Conservation (phyloP, 129 eudicot species). For the Silybum marianum region DNA sequence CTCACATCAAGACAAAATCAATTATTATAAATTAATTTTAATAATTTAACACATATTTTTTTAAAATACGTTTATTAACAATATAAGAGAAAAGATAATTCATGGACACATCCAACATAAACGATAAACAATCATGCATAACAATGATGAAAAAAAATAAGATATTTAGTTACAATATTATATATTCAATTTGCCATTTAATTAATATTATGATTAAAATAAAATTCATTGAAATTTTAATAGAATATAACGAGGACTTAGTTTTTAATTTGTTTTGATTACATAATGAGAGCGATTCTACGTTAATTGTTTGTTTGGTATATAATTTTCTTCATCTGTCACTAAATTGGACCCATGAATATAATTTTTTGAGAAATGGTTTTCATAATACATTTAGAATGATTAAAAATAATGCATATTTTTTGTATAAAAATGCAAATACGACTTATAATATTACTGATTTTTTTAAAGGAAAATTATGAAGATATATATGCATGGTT, state of each 20-base stretch:
- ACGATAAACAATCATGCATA: background rate
- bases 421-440: too few species aligned
- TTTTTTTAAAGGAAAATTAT: too few species aligned
- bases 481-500: too few species aligned
- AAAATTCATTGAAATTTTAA: background rate
- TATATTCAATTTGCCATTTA: background rate
- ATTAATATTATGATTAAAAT: background rate
- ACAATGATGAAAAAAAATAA: too few species aligned
- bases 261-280: background rate
- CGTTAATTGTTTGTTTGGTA: background rate
- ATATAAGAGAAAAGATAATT: too few species aligned
- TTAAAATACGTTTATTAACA: too few species aligned
- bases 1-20: background rate
- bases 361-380: background rate
- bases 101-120: background rate
- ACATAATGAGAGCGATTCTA: background rate
- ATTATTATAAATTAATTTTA: background rate
- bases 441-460: too few species aligned
- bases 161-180: too few species aligned
- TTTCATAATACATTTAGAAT: background rate
- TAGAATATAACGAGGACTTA: background rate
- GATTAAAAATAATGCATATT: too few species aligned
- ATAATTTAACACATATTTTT: background rate
- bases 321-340: background rate
- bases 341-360: background rate